A percentile compares a stretch with the other conserved stretches of the same genome.
Conservation (phyloP, 129 eudicot genomes). For the Escallonia herrerae region DNA sequence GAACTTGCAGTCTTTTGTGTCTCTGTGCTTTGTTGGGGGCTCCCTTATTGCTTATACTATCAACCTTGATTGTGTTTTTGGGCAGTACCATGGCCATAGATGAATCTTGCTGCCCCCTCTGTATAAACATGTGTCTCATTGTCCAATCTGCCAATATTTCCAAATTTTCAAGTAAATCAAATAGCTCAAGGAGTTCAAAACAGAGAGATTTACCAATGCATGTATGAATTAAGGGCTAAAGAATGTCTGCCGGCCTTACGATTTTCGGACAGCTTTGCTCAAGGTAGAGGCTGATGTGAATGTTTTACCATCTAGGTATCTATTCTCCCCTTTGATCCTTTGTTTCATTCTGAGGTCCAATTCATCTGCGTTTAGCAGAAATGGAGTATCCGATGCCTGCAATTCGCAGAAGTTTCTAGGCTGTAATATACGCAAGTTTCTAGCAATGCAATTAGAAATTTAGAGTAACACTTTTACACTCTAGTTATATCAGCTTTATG, state of each 20-base stretch:
- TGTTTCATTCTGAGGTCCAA: conserved; percentile 80
- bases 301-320: conserved; percentile 78
- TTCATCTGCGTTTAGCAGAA: conserved; percentile 57
- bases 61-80: conserved; percentile 26
- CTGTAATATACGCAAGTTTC: too few relatives aligned
- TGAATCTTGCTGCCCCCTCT: conserved; percentile 71
- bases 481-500: too few relatives aligned
- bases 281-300: conserved; percentile 73
- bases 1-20: not conserved
- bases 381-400: conserved; percentile 82
- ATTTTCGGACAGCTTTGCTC: conserved; percentile 82
- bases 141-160: conserved; percentile 40
- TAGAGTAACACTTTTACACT: too few relatives aligned
- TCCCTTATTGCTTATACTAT: conserved; percentile 2
- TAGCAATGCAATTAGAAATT: too few relatives aligned
- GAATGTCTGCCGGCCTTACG: conserved; percentile 32
- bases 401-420: not conserved
- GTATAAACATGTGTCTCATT: conserved; percentile 86
- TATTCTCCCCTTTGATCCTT: conserved; percentile 63
- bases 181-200: not conserved
- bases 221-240: not conserved
- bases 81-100: conserved; percentile 65
- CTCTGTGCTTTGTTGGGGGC: conserved; percentile 3
- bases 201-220: not conserved
- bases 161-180: not conserved